These are phyloP conservation scores for Irpex sp. DNA, from an alignment of 1,284 basidiomycete species.

Conservation along the genomic window DNA sequence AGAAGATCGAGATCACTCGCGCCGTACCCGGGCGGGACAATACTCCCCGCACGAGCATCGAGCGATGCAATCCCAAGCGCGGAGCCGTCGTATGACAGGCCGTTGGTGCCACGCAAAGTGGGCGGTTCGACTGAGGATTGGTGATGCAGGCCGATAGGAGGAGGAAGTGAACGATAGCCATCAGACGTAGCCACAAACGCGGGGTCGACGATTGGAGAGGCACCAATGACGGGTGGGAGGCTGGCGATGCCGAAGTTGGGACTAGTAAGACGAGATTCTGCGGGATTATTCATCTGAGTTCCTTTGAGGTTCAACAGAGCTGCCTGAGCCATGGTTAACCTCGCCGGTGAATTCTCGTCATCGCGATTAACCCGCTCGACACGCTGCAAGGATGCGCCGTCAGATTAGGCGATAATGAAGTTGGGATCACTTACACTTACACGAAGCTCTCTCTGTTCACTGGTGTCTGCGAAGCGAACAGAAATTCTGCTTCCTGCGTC, in stretches of 20 bases:
- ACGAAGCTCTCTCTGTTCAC: slow-evolving; percentile 44
- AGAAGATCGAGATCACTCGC: not conserved
- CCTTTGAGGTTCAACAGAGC: slow-evolving; percentile 70
- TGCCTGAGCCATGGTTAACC: slow-evolving; percentile 73
- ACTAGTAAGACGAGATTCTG: slow-evolving; percentile 10
- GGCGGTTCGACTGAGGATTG: slow-evolving; percentile 4
- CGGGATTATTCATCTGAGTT: slow-evolving; percentile 36
- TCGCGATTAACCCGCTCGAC: slow-evolving; percentile 41
- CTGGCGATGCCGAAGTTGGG: slow-evolving; percentile 14
- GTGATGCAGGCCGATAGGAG: slow-evolving; percentile 12
- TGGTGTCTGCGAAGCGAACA: slow-evolving; percentile 70
- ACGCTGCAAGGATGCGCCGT: slow-evolving; percentile 20
- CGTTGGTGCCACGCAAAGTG: not conserved
- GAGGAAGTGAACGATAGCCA: slow-evolving; percentile 5
- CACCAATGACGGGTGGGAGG: slow-evolving; percentile 2
- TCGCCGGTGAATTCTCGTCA: slow-evolving; percentile 55
- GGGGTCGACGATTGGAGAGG: not conserved
- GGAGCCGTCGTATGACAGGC: not conserved
- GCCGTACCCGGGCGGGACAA: not conserved
- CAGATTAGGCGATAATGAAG: not conserved
- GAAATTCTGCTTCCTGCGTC: slow-evolving; percentile 69
- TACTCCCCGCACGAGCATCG: not conserved
- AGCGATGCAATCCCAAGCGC: not conserved
- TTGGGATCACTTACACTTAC: slow-evolving; percentile 26
- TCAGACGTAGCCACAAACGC: not conserved